phyloP scores from a whole-genome alignment of 129 eudicot genomes.

The Lactuca saligna region DNA sequence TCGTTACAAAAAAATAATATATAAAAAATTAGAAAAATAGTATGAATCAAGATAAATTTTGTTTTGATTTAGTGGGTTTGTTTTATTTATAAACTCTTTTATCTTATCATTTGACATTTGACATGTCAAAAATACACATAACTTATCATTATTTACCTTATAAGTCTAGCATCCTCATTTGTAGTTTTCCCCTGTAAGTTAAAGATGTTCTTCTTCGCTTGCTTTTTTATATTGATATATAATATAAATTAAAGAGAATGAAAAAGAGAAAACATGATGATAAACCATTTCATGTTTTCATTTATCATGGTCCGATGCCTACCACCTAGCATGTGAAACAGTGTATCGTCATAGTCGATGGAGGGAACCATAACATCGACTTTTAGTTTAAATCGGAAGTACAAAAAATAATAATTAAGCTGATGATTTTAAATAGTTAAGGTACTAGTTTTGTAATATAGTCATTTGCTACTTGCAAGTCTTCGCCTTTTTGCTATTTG shows the following conservation, averaged over 20 bases:
- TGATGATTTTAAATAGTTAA: neutral
- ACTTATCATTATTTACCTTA: too few relatives aligned
- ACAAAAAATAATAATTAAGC: neutral
- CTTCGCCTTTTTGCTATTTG: conserved; percentile 2
- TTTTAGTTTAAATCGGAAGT: neutral
- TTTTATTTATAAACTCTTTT: too few relatives aligned
- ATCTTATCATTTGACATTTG: too few relatives aligned
- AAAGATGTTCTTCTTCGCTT: too few relatives aligned
- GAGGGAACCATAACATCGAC: neutral
- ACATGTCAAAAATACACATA: too few relatives aligned
- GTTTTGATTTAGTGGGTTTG: too few relatives aligned
- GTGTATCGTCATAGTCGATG: neutral
- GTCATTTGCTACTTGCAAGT: neutral
- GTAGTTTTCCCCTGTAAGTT: too few relatives aligned
- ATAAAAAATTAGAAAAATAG: too few relatives aligned
- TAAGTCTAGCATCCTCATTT: too few relatives aligned
- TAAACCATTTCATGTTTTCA: neutral
- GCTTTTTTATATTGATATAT: too few relatives aligned
- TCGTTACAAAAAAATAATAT: too few relatives aligned
- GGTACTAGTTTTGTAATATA: conserved; percentile 6
- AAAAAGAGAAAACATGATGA: neutral
- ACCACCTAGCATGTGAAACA: neutral
- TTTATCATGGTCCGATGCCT: neutral
- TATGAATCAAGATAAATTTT: too few relatives aligned
- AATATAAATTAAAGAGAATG: neutral